Evolutionary conservation across 2,329 filamentous ascomycete species (phyloP).

Genomic region (Cercospora citrullina): DNA sequence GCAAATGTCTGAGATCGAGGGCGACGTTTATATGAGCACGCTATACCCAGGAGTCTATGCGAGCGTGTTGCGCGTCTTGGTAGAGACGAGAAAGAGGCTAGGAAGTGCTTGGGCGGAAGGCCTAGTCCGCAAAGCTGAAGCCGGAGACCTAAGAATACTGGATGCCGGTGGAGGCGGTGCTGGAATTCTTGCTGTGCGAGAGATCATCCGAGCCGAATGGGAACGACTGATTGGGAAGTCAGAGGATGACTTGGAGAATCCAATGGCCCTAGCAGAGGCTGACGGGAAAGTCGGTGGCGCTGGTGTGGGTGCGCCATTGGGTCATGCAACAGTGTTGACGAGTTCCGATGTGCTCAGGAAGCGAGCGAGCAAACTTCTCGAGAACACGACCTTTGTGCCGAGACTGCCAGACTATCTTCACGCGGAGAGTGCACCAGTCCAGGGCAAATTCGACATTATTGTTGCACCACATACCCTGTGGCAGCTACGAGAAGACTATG

Average conservation of each 20-base stretch:
- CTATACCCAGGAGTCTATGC: constrained; percentile 72
- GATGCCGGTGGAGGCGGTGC: constrained; percentile 75
- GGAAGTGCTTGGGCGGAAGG: constrained; percentile 69
- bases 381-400: constrained; percentile 89
- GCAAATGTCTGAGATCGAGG: constrained; percentile 72
- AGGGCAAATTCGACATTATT: constrained; percentile 77
- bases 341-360: constrained; percentile 73
- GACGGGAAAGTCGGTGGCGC: constrained; percentile 43
- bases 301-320: constrained; percentile 54
- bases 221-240: constrained; percentile 56
- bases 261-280: constrained; percentile 34
- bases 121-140: constrained; percentile 55
- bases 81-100: constrained; percentile 72
- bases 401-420: constrained; percentile 82
- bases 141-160: constrained; percentile 65
- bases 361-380: constrained; percentile 72
- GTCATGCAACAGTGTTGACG: constrained; percentile 78
- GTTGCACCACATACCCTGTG: constrained; percentile 84
- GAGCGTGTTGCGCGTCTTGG: constrained; percentile 64
- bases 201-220: constrained; percentile 80
- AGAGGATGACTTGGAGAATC: constrained; percentile 18
- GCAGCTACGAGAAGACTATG: constrained; percentile 70
- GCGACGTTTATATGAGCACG: constrained; percentile 68
- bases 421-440: constrained; percentile 52
- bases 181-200: constrained; percentile 72